Percentiles rank a stretch among this genome's conserved stretches.
phyloP scores from a whole-genome alignment of 1,284 basidiomycete genomes.

The Schizophyllum amplum region DNA sequence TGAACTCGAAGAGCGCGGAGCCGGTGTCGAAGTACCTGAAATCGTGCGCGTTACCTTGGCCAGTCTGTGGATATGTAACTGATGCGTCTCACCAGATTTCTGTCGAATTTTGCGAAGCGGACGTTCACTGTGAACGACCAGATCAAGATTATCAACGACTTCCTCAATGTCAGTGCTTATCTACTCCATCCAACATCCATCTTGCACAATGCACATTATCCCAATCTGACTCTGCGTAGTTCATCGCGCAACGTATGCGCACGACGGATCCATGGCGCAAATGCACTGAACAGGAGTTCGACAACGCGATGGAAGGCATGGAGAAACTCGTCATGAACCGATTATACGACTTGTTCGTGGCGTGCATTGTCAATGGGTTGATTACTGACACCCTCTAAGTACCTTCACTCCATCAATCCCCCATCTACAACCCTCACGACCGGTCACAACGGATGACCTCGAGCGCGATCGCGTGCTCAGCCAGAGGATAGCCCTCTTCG shows the following conservation, averaged over 20 bases:
- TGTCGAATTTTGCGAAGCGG: slow-evolving; percentile 86
- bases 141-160: slow-evolving; percentile 90
- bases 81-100: slow-evolving; percentile 45
- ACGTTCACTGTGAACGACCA: slow-evolving; percentile 87
- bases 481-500: slow-evolving; percentile 88
- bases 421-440: slow-evolving; percentile 54
- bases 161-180: slow-evolving; percentile 58
- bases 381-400: slow-evolving; percentile 30
- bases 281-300: slow-evolving; percentile 77
- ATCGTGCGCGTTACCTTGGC: slow-evolving; percentile 50
- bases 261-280: slow-evolving; percentile 78
- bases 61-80: not conserved
- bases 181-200: not conserved
- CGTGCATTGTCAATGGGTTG: slow-evolving; percentile 5
- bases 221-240: slow-evolving; percentile 41
- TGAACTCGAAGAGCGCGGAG: slow-evolving; percentile 78
- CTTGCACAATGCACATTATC: slow-evolving; percentile 1
- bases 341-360: slow-evolving; percentile 81
- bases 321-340: slow-evolving; percentile 99
- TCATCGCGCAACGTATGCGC: slow-evolving; percentile 84
- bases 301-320: slow-evolving; percentile 97
- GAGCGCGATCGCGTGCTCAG: slow-evolving; percentile 88
- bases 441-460: slow-evolving; percentile 91
- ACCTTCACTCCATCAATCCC: slow-evolving; percentile 84
- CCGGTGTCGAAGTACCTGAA: slow-evolving; percentile 86